phyloP scores from a whole-genome alignment of 2,329 filamentous ascomycete genomes.

The Fusarium haematococcum region DNA sequence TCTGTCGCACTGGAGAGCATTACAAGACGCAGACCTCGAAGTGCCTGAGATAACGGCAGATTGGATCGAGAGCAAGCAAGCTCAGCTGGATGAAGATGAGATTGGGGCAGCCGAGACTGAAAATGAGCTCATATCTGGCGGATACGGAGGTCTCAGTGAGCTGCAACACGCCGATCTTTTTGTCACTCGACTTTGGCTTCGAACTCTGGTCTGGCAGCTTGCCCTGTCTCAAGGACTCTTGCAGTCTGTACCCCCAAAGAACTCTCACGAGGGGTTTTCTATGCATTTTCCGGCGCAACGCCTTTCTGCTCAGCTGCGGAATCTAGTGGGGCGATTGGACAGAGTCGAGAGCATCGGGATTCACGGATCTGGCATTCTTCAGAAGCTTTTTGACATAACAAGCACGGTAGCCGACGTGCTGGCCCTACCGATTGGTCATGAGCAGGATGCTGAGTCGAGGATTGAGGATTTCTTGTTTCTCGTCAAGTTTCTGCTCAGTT shows the following conservation, averaged over 20 bases:
- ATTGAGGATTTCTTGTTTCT: slow-evolving; percentile 67
- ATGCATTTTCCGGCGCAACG: slow-evolving; percentile 54
- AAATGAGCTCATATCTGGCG: slow-evolving; percentile 35
- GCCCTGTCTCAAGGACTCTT: slow-evolving; percentile 54
- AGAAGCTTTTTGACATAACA: slow-evolving; percentile 70
- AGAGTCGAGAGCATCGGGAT: slow-evolving; percentile 61
- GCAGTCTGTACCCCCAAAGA: slow-evolving; percentile 47
- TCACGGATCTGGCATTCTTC: slow-evolving; percentile 67
- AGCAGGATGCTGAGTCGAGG: slow-evolving; percentile 57
- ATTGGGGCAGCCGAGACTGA: slow-evolving; percentile 46
- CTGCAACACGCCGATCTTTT: slow-evolving; percentile 55
- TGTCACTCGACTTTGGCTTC: slow-evolving; percentile 55
- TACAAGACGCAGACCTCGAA: slow-evolving; percentile 37
- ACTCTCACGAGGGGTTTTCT: slow-evolving; percentile 52
- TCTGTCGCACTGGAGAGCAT: slow-evolving; percentile 51
- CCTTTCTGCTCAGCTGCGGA: slow-evolving; percentile 53
- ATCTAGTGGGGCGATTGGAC: slow-evolving; percentile 50
- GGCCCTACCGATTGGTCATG: slow-evolving; percentile 58
- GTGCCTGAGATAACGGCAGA: slow-evolving; percentile 46
- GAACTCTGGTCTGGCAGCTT: slow-evolving; percentile 56
- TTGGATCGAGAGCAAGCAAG: slow-evolving; percentile 56
- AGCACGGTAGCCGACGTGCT: slow-evolving; percentile 70
- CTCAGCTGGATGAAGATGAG: slow-evolving; percentile 54
- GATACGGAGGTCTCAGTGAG: slow-evolving; percentile 47
- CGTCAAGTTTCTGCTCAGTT: slow-evolving; percentile 63